These are phyloP conservation scores for Periconia digitata DNA, from an alignment of 2,329 filamentous ascomycete genomes.

Conservation along the genomic window DNA sequence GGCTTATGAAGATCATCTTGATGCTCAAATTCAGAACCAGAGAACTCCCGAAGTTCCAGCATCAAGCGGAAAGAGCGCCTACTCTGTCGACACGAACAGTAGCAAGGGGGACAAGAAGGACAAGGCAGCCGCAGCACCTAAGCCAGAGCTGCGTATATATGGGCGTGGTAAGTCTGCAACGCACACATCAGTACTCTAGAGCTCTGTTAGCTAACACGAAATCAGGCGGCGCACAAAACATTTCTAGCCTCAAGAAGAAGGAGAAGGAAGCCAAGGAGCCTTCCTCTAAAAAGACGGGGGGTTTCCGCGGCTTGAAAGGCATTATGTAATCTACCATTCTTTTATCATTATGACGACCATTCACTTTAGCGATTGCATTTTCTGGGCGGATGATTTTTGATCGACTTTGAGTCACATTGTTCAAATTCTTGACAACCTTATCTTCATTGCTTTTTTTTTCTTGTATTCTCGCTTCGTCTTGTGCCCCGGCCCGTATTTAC, in stretches of 20 bases:
- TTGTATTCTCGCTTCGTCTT: too few relatives aligned
- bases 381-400: too few relatives aligned
- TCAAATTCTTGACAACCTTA: too few relatives aligned
- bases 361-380: too few relatives aligned
- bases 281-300: slow-evolving; percentile 44
- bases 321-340: slow-evolving; percentile 30
- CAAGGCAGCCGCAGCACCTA: slow-evolving; percentile 50
- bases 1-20: slow-evolving; percentile 19
- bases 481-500: too few relatives aligned
- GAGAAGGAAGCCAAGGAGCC: slow-evolving; percentile 49
- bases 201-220: slow-evolving; percentile 18
- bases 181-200: slow-evolving; percentile 27
- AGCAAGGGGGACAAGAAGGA: slow-evolving; percentile 43
- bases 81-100: slow-evolving; percentile 41
- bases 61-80: slow-evolving; percentile 45
- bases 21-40: slow-evolving; percentile 28
- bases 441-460: too few relatives aligned
- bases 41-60: slow-evolving; percentile 18
- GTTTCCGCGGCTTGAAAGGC: slow-evolving; percentile 43
- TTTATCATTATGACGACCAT: not conserved
- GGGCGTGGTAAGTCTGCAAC: slow-evolving; percentile 53
- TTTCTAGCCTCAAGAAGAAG: slow-evolving; percentile 56
- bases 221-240: slow-evolving; percentile 55
- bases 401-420: too few relatives aligned
- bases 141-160: slow-evolving; percentile 55